Base-by-base conservation (phyloP, 2,329 filamentous ascomycete genomes). In the Apiospora hydei region DNA sequence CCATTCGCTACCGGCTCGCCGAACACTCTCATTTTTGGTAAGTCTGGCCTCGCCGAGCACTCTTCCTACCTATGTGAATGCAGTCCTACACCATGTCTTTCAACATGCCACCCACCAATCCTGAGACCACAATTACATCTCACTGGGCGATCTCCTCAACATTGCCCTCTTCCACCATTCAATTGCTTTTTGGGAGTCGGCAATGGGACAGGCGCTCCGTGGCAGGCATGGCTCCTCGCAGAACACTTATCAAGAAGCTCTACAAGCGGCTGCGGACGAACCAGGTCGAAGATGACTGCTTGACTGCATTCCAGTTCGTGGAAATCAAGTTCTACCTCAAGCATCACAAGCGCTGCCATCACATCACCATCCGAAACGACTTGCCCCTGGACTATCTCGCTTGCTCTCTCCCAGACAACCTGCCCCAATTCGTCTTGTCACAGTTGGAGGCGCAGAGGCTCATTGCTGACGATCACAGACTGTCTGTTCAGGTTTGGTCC, bases 391-490 rank as follows among this genome's bases (percentile, higher is more conserved):
- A n/a, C 7, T 16, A 69, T 13, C 46, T 57, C 24, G 61, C 53
- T 38, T 21, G 72, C 21, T 68, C 24, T 8, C 16, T 72, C n/a
- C 67, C 71, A 30, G 47, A 75, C 67, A 76, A 74, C 71, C 73
- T 77, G 68, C 81, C 83, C 10, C 77, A 78, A 34, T 85, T 85
- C 72, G 79, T 85, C 26, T 70, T 79, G 46, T 84, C 83, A 47
- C 84, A 86, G 73, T 78, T 84, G 41, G 77, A 84, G 71, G 80
- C 81, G 1, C 81, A 85, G 74, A 77, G 77, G 64, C 77, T 53
- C 34, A n/a, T 85, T 73, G 79, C 82, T 77, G 76, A 84, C 70
- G 69, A 77, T 38, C 70, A 72, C 66, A 83, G 77, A 76, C 77
- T 75, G 68, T 77, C 73, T 71, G 77, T 76, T 43, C 73, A 74